Evolutionary conservation across 192 early-diverging fungal genomes (phyloP), one percentile per base, ranked within the genome.

Genomic region (Gamsiella multidivaricata): DNA sequence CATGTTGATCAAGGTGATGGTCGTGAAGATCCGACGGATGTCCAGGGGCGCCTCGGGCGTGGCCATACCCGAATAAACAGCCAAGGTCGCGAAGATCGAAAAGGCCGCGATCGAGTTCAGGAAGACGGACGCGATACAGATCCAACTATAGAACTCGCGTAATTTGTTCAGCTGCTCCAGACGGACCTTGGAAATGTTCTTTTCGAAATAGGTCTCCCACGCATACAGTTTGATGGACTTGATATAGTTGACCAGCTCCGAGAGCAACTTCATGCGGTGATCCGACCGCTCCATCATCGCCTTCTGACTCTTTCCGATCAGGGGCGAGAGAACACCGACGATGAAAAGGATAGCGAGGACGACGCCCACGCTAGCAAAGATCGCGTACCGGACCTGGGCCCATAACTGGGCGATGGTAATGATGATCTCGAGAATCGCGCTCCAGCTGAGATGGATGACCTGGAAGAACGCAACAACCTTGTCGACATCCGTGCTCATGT

Each of bases 1-100:
- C 61, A 94, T 79, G 70, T 91, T 92, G 82, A 96, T 92, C 25
- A 96, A 80, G 7, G 91, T 81, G 37, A 96, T 83, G 0, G 91
- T 85, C 0, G 91, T 92, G 69, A 95, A 95, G 2, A 90, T 87
- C 23, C 90, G 62, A 39, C 78, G 80, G 3, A 89, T 74, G 11
- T 86, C 85, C 53, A 93, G 69, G 18, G 84, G 83, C 5, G 51
- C 54, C 1, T 63, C 57, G 0, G 42, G 12, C 0, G 61, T 31
- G 11, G 65, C 78, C 22, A 81, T 56, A 9, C n/a, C 34, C 14
- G 60, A 52, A 32, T 81, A 87, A 1, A 68, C 56, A 0, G 71
- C 45, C 54, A 87, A 71, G 32, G 79, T 73, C 4, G 80, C 42
- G 42, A 83, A 80, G 54, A 80, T 69, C n/a, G 80, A 75, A 37